Evolutionary conservation across 1,284 basidiomycete species (phyloP), one percentile per base, ranked within the genome.

Genomic region (Hemileia vastatrix): DNA sequence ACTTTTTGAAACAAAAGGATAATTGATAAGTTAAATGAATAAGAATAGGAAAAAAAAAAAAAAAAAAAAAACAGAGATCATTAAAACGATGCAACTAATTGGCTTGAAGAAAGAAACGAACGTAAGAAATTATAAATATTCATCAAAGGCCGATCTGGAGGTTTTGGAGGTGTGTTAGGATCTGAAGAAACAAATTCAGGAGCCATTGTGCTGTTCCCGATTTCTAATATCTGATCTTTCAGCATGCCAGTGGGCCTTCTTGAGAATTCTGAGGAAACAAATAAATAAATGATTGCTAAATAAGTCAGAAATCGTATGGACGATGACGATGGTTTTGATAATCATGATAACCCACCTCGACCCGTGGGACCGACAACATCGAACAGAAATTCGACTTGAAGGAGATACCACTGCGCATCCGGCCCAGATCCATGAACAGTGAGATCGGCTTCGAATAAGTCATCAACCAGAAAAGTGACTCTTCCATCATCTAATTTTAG

Each of bases 361-460:
- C 58, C 58, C 24, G 43, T 50, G 24, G 58, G 58, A 23, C 84
- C 86, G 21, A 84, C 84, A 4, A 89, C 80, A n/a, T 78, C 82
- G 65, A 90, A 83, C 32, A 87, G 77, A 68, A 90, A 91, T 68
- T 85, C 83, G 1, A 88, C 82, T 66, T 84, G 80, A 6, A 87
- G 82, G 69, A 90, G 85, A 74, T 88, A 90, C 90, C 89, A 92
- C 0, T 84, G 83, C 64, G 87, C 86, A 31, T 82, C 79, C 60
- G 52, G n/a, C 24, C 49, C 50, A 15, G 40, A 50, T 44, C 58
- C 58, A 31, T 52, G 40, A 9, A 61, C 13, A 36, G 58, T 61
- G 19, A 52, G 49, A 48, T 52, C 54, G 36, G 51, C 53, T 54
- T 61, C 51, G 32, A 61, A 61, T 52, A 61, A 44, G 24, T 52